Evolutionary conservation across 108 stramenopile genomes (phyloP), one percentile per base, ranked within the genome.

Genomic region (Poteriospumella lacustris): DNA sequence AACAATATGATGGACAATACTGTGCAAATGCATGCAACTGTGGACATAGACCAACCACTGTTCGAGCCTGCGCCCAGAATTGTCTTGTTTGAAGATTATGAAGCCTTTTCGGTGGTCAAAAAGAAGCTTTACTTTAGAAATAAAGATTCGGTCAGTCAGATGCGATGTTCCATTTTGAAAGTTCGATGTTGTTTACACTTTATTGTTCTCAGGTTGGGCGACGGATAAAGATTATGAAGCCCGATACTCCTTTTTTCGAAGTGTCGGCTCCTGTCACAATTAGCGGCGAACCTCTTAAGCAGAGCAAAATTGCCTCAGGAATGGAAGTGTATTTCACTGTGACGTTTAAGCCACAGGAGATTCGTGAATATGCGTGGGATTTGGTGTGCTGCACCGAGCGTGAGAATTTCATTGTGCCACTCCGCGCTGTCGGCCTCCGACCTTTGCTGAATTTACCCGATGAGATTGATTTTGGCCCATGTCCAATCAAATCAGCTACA

Each of bases 361-460:
- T 80, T n/a, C 81, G 84, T 34, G 88, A 88, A 3, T 89, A 89
- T 75, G 28, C 62, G 38, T 70, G 44, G 41, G 88, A 89, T 31
- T 81, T 89, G 39, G 67, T 86, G 15, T 85, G 85, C 58, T 58
- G 76, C 44, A 89, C 89, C 3, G 89, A 89, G 59, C 68, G 89
- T 1, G 89, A 89, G 75, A 86, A 85, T 73, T 89, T 89, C 59
- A 9, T 88, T 36, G 87, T 89, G 9, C 88, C 87, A 15, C 52
- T 89, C 0, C 67, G 62, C 9, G 89, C 89, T 2, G 24, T 80
- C 28, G 89, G 89, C 1, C 87, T 75, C 33, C 77, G 87, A 19
- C 68, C 89, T 1, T 79, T 58, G 38, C 81, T 89, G 26, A 73
- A 78, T 56, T 85, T 89, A 42, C 89, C 89, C 26, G 88, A 88